A percentile compares a stretch with the other conserved stretches of the same genome.
Conservation (phyloP, 164 flowering plant genomes). For the Dillenia turbinata region DNA sequence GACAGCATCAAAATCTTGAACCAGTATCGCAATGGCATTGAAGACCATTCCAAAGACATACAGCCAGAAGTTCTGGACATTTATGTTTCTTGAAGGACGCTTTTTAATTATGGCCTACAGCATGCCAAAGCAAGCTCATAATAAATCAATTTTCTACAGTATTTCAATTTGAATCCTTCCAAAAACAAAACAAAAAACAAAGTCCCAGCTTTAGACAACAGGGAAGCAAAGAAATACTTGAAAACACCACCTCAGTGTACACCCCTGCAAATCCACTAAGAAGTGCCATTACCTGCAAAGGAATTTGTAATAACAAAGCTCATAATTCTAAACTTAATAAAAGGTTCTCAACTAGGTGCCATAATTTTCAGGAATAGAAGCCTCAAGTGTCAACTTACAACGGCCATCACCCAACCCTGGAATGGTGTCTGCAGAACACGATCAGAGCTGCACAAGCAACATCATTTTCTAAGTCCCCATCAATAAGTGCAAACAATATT, state of each 20-base stretch:
- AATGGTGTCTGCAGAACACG: constrained; percentile 88
- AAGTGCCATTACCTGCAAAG: constrained; percentile 89
- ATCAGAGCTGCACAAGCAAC: constrained; percentile 70
- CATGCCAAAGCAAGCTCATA: constrained; percentile 10
- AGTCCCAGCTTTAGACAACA: not conserved
- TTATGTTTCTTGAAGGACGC: constrained; percentile 89
- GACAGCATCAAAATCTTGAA: constrained; percentile 94
- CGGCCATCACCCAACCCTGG: constrained; percentile 97
- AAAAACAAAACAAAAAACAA: not conserved
- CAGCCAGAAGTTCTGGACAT: constrained; percentile 95
- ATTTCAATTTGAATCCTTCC: not conserved
- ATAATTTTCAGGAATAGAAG: constrained; percentile 8
- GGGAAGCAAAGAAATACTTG: not conserved
- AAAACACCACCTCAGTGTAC: constrained; percentile 84
- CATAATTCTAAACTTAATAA: constrained; percentile 1
- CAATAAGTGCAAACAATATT: not conserved
- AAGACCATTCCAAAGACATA: constrained; percentile 89
- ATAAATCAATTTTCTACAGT: not conserved
- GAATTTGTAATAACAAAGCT: not conserved
- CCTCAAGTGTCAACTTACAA: constrained; percentile 51
- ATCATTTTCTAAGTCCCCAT: not conserved
- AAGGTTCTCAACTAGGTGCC: not conserved
- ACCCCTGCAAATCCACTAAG: constrained; percentile 99
- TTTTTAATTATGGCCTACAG: constrained; percentile 88
- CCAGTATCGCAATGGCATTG: constrained; percentile 74